These are phyloP conservation scores for Mycena haematopus DNA, from an alignment of 768 basidiomycete species.

Conservation along the genomic window DNA sequence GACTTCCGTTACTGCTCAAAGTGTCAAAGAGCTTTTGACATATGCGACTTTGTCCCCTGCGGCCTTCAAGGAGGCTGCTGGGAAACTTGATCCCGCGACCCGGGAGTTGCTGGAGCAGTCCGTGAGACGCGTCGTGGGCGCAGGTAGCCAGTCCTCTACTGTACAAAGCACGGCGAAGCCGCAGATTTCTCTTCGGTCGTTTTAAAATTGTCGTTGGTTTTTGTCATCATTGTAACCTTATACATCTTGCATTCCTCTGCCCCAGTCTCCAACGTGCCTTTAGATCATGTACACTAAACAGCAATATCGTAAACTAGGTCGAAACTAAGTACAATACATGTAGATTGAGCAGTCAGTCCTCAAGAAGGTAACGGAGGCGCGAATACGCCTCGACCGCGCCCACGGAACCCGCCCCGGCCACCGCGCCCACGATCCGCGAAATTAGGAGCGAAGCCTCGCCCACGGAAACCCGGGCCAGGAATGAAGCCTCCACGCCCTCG, in stretches of 20 bases:
- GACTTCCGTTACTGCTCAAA: constrained; percentile 58
- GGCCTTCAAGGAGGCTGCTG: constrained; percentile 87
- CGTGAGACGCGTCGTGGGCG: constrained; percentile 76
- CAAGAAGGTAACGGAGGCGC: constrained; percentile 21
- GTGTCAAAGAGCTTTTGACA: constrained; percentile 69
- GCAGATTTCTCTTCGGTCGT: constrained; percentile 60
- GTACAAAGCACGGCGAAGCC: constrained; percentile 59
- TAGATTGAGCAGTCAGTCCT: neutral
- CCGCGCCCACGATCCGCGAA: constrained; percentile 20
- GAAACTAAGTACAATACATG: neutral
- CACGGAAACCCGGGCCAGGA: constrained; percentile 20
- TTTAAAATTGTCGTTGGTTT: constrained; percentile 36
- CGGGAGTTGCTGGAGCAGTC: constrained; percentile 76
- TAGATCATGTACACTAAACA: constrained; percentile 3
- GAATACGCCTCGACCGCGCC: constrained; percentile 20
- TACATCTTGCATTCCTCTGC: constrained; percentile 11
- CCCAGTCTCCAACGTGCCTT: neutral
- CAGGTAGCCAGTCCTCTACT: constrained; percentile 37
- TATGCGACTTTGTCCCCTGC: constrained; percentile 75
- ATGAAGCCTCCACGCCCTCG: constrained; percentile 24
- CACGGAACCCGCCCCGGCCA: constrained; percentile 27
- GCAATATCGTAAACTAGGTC: neutral
- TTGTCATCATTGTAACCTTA: constrained; percentile 10
- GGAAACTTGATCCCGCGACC: constrained; percentile 59
- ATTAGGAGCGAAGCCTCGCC: constrained; percentile 24